These are phyloP conservation scores for Themeda triandra DNA, from an alignment of 176 grass and related monocot genomes.

Conservation along the genomic window DNA sequence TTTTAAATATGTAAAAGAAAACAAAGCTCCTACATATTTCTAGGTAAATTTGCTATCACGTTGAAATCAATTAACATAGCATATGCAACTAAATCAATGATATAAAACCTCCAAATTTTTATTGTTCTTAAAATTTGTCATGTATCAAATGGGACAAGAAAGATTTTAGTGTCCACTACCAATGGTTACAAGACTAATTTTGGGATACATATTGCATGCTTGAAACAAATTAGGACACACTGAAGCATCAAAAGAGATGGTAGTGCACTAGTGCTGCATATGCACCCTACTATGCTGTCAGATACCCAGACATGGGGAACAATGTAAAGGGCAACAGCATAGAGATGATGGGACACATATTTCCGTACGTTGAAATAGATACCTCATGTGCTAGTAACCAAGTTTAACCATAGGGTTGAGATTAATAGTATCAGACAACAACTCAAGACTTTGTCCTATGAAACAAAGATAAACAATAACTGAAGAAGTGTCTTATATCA, in stretches of 20 bases:
- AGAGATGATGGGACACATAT: background rate
- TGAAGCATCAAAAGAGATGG: background rate
- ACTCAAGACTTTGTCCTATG: background rate
- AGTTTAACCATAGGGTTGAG: background rate
- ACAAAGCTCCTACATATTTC: background rate
- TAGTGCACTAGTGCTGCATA: background rate
- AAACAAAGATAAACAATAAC: slow-evolving; percentile 4
- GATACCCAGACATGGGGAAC: slow-evolving; percentile 9
- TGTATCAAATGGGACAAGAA: slow-evolving; percentile 9
- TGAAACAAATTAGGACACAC: background rate
- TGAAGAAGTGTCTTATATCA: background rate
- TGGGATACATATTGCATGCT: background rate
- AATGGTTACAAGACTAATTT: background rate
- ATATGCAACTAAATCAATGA: background rate
- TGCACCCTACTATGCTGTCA: background rate
- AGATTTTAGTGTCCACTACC: background rate
- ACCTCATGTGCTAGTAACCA: background rate
- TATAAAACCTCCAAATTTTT: background rate
- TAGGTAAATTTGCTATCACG: background rate
- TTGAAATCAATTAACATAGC: background rate
- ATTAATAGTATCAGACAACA: background rate
- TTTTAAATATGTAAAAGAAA: slow-evolving; percentile 8
- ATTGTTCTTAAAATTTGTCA: background rate
- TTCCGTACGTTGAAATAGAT: background rate
- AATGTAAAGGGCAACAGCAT: background rate